Base-by-base conservation (phyloP, 352 stramenopile species). In the Pythium chondricola region DNA sequence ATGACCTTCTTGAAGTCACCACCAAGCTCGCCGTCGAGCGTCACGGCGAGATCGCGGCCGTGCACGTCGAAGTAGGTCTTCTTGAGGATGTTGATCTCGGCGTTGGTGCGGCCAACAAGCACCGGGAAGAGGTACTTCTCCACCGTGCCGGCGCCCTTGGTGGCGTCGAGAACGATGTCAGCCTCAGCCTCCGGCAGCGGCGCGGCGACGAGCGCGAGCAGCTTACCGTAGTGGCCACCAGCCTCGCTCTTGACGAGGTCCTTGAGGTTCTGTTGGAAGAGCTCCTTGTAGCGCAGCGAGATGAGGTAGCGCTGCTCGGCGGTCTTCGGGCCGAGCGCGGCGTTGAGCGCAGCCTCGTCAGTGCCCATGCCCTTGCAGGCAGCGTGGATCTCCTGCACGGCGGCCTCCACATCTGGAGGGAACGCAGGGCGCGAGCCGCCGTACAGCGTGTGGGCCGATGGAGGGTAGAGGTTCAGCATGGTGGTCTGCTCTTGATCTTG, bases 381-480 rank as follows among this genome's bases (percentile, higher is more conserved):
- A 38, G 74, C 61, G 44, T 85, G 45, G 54, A 89, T 85, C 44
- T 68, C 60, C 35, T 88, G 61, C 40, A 52, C 71, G 0, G 65
- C 50, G 16, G 69, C 51, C 43, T 89, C 77, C 31, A 86, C 69
- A 21, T 74, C 60, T 0, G 63, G 50, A 1, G 61, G 52, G 56
- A 75, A 85, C 33, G 54, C 56, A 20, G 85, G 51, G 35, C 48
- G 44, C 30, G 54, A 48, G 40, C 77, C 75, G 30, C 71, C 69
- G 71, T 75, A 80, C 32, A 81, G 52, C 52, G 70, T 68, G 63
- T 86, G 71, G 42, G 73, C 74, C 3, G 74, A 73, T 38, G 73
- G 71, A 29, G 80, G 74, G 62, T 92, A 92, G 42, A 89, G 69
- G 65, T 86, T 83, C 37, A 88, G 60, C 78, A 86, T 87, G 14